Evolutionary conservation across 257 asterid genomes (phyloP).

Genomic region (Lithospermum erythrorhizon): DNA sequence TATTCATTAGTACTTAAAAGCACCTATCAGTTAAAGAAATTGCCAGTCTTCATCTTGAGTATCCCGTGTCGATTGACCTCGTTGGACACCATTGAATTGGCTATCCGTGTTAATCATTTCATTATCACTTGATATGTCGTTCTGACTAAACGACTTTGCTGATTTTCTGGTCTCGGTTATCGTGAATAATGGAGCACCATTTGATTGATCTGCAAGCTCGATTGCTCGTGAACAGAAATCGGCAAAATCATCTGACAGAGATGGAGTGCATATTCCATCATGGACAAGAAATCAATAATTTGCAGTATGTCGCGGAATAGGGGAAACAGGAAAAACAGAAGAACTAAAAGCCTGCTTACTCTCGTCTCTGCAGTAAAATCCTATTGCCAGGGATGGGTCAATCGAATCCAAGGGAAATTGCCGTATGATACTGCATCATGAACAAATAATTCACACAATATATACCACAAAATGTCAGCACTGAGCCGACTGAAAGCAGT

Average conservation of each 20-base stretch:
- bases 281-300: not conserved
- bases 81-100: constrained; percentile 14
- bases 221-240: constrained; percentile 68
- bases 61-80: constrained; percentile 23
- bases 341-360: constrained; percentile 19
- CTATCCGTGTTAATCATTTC: constrained; percentile 20
- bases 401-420: constrained; percentile 71
- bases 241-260: constrained; percentile 64
- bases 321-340: not conserved
- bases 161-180: constrained; percentile 40
- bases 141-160: constrained; percentile 16
- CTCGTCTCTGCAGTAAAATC: constrained; percentile 73
- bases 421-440: constrained; percentile 41
- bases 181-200: constrained; percentile 90
- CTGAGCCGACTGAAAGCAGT: not conserved
- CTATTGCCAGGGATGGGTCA: constrained; percentile 88
- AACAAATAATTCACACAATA: not conserved
- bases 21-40: constrained; percentile 40
- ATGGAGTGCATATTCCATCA: not conserved
- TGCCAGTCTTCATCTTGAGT: constrained; percentile 94
- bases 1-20: not conserved
- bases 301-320: not conserved
- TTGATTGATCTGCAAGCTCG: constrained; percentile 48
- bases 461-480: not conserved
- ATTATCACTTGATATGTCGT: constrained; percentile 8